A percentile compares a stretch with the other conserved stretches of the same genome.
Evolutionary conservation across 257 asterid genomes (phyloP).

Genomic region (Osmanthus fragrans): DNA sequence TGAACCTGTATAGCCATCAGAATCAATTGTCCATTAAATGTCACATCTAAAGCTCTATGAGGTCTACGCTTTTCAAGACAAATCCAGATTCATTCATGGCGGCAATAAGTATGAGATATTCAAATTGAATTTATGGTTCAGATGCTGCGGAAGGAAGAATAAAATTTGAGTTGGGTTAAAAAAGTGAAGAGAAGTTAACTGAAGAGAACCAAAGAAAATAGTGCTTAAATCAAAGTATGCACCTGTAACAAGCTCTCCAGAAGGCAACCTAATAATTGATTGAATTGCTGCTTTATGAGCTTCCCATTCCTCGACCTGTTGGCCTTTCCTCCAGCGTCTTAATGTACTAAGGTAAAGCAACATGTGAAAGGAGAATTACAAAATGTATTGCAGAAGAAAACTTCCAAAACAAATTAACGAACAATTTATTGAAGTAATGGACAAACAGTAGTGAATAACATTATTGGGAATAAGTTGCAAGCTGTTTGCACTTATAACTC

Average conservation of each 20-base stretch:
- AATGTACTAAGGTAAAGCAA: constrained; percentile 51
- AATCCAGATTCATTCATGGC: not conserved
- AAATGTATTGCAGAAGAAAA: constrained; percentile 12
- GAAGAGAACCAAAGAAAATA: not conserved
- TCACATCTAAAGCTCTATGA: not conserved
- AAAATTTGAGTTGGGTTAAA: not conserved
- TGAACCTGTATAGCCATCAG: constrained; percentile 63
- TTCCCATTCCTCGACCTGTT: constrained; percentile 77
- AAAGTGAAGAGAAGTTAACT: constrained; percentile 13
- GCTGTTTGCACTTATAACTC: not conserved
- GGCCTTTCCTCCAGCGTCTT: constrained; percentile 91
- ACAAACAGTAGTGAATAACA: constrained; percentile 1
- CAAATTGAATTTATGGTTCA: constrained; percentile 3
- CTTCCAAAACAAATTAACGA: constrained; percentile 1
- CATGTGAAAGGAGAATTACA: constrained; percentile 22
- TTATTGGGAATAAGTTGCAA: not conserved
- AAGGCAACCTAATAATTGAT: constrained; percentile 76
- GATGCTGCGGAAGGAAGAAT: not conserved
- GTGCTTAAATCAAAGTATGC: constrained; percentile 8
- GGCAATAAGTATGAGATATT: not conserved
- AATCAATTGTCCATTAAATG: constrained; percentile 23
- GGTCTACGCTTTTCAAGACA: constrained; percentile 14
- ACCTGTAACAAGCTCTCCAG: constrained; percentile 96
- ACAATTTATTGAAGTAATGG: not conserved
- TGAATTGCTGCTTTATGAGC: constrained; percentile 86